These are phyloP conservation scores for Penicillium decumbens DNA, from an alignment of 2,329 filamentous ascomycete species.

Conservation along the genomic window DNA sequence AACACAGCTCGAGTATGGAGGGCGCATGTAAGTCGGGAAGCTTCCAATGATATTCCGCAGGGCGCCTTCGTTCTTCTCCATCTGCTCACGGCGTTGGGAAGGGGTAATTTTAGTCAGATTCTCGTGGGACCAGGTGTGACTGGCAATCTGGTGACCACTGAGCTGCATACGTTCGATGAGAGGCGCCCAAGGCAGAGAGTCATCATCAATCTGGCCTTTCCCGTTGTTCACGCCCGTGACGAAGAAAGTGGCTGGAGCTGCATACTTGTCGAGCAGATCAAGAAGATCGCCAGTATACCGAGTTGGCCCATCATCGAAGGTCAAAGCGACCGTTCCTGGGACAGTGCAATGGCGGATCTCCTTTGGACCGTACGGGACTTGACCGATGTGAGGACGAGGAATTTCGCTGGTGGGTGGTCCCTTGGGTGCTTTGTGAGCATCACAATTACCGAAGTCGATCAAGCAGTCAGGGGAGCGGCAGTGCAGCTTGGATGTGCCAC, in stretches of 20 bases:
- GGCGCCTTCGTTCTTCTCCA: conserved; percentile 47
- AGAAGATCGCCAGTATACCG: conserved; percentile 59
- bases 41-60: conserved; percentile 46
- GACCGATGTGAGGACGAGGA: conserved; percentile 34
- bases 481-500: conserved; percentile 34
- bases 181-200: conserved; percentile 35
- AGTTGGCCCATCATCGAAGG: conserved; percentile 64
- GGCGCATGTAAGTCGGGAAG: conserved; percentile 52
- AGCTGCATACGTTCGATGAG: conserved; percentile 41
- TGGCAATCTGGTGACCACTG: conserved; percentile 50
- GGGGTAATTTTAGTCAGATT: conserved; percentile 42
- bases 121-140: conserved; percentile 51
- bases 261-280: conserved; percentile 56
- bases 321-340: conserved; percentile 60
- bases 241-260: conserved; percentile 65
- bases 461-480: conserved; percentile 41
- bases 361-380: conserved; percentile 34
- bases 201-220: conserved; percentile 44
- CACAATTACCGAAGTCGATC: conserved; percentile 39
- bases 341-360: conserved; percentile 40
- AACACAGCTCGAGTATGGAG: conserved; percentile 46
- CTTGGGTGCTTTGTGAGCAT: conserved; percentile 33
- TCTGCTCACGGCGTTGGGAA: conserved; percentile 38
- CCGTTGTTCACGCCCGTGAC: conserved; percentile 51
- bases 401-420: conserved; percentile 35